Conservation (phyloP, 805 yeast species). For the Saccharomycopsis babjevae region DNA sequence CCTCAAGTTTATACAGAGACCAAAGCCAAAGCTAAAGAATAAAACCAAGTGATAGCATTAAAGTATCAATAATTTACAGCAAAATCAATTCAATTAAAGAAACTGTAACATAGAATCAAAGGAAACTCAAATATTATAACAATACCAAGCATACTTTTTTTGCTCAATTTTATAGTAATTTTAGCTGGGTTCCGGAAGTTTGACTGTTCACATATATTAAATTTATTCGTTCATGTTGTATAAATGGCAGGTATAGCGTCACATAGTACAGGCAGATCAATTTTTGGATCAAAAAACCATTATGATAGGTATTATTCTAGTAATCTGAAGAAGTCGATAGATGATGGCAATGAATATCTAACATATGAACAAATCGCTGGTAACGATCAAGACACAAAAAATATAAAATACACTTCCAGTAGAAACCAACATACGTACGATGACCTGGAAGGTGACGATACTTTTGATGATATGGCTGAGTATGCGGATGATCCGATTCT, state of each 20-base stretch:
- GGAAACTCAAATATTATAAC: too few species aligned
- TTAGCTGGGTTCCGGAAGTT: too few species aligned
- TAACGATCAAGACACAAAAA: not conserved
- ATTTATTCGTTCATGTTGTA: not conserved
- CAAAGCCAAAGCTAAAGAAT: too few species aligned
- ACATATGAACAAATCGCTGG: not conserved
- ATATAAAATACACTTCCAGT: not conserved
- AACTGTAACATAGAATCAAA: too few species aligned
- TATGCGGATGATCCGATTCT: conserved; percentile 15
- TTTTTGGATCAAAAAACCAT: not conserved
- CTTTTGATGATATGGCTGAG: conserved; percentile 1
- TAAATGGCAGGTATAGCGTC: not conserved
- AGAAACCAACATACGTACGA: not conserved
- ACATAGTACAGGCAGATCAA: not conserved
- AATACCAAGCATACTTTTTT: not conserved
- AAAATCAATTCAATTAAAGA: too few species aligned
- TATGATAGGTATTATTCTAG: not conserved
- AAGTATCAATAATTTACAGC: too few species aligned
- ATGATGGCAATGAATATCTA: not conserved
- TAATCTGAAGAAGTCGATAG: not conserved
- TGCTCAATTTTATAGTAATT: too few species aligned
- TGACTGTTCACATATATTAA: too few species aligned
- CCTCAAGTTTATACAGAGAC: too few species aligned
- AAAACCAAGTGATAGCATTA: too few species aligned
- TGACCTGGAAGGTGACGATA: not conserved